Evolutionary conservation across 2,329 filamentous ascomycete genomes (phyloP).

Genomic region (Cercospora citrullina): DNA sequence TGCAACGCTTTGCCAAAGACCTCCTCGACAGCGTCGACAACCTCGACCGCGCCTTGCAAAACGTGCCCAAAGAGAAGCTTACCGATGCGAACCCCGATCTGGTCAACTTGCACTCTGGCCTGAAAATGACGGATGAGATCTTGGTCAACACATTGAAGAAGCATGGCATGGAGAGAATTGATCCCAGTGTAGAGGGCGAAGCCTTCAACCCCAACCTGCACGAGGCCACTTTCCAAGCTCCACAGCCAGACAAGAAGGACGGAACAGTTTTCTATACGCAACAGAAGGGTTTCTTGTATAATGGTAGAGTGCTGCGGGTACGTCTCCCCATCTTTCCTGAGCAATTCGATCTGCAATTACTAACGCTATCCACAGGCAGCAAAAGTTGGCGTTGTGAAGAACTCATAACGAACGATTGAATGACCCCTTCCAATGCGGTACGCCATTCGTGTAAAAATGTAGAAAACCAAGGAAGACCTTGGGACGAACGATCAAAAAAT

Average conservation of each 20-base stretch:
- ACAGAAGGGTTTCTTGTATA: slow-evolving; percentile 93
- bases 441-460: background rate
- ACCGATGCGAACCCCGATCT: slow-evolving; percentile 68
- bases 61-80: slow-evolving; percentile 75
- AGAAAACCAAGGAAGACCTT: background rate
- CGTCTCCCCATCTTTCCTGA: slow-evolving; percentile 15
- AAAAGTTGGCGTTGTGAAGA: slow-evolving; percentile 96
- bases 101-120: slow-evolving; percentile 76
- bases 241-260: slow-evolving; percentile 83
- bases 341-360: background rate
- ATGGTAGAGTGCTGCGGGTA: slow-evolving; percentile 78
- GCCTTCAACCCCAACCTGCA: slow-evolving; percentile 97
- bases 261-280: slow-evolving; percentile 89
- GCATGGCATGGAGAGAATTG: slow-evolving; percentile 88
- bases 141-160: slow-evolving; percentile 86
- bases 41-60: slow-evolving; percentile 84
- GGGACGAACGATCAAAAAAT: background rate
- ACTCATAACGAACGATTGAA: slow-evolving; percentile 46
- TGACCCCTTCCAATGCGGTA: background rate
- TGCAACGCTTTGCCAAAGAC: slow-evolving; percentile 91
- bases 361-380: slow-evolving; percentile 58
- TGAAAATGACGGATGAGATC: slow-evolving; percentile 93
- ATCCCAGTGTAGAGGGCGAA: slow-evolving; percentile 68
- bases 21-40: slow-evolving; percentile 95
- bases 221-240: slow-evolving; percentile 93